Base-by-base conservation (phyloP, 345 rosid species). In the Brassica nigra region DNA sequence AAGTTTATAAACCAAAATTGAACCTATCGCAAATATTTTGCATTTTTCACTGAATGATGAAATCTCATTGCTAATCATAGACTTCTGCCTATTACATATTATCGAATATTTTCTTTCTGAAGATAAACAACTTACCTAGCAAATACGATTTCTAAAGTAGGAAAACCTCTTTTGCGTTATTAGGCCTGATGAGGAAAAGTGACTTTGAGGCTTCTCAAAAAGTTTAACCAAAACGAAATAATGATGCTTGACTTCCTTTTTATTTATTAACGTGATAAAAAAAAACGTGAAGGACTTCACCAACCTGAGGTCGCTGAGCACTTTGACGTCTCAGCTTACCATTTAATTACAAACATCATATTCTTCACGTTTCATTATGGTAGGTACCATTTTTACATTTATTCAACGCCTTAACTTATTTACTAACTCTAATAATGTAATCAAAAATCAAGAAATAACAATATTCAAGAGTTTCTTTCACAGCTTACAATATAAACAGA, bases 281-380 rank as follows among this genome's bases (percentile, higher is more conserved):
- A 20, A 62, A 33, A 78, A 78, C 77, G 77, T 78, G 82, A 73
- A 66, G 16, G 27, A 6, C n/a, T 47, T 73, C 82, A 79, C 82
- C 82, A 79, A 79, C 82, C 74, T 47, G 37, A 57, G 14, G 76
- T 71, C 34, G 27, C 67, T 64, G 65, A 28, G 70, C 67, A 64
- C 58, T 34, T 78, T 6, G 63, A 57, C 29, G 15, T 64, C 76
- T 78, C 78, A 68, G 70, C 78, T 18, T 18, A 74, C 78, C 82
- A 73, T 33, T 31, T 9, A 20, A 20, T 4, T 73, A 73, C 73
- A 66, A 73, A 31, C 39, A 59, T 29, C 82, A 74, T 49, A 79
- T 79, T 73, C 44, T 74, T 68, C 83, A 80, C 83, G 75, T 74
- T 80, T 62, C 52, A 62, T 33, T 74, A 44, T 78, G 70, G 63